Conservation (phyloP, 257 asterid species). For the Solanum sitiens region DNA sequence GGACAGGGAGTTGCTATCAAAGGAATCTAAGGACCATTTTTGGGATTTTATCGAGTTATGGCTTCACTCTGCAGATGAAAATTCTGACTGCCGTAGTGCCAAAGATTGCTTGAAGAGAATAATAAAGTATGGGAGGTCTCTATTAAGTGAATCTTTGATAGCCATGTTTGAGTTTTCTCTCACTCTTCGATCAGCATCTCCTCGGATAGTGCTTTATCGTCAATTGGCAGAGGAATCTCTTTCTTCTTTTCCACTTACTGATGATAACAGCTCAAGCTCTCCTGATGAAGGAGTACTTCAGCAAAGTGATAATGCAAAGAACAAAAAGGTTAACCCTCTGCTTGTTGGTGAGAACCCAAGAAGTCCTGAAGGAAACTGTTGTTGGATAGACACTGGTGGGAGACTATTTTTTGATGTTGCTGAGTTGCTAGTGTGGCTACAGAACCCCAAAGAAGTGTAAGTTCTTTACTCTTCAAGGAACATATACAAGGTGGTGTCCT, state of each 20-base stretch:
- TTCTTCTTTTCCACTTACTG: conserved; percentile 77
- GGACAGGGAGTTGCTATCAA: conserved; percentile 83
- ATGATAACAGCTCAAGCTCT: conserved; percentile 33
- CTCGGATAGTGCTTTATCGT: conserved; percentile 76
- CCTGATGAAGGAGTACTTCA: conserved; percentile 31
- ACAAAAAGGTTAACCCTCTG: conserved; percentile 28
- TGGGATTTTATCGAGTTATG: conserved; percentile 91
- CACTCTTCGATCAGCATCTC: conserved; percentile 95
- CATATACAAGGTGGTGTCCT: background rate
- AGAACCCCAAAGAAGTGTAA: conserved; percentile 46
- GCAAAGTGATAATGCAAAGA: conserved; percentile 26
- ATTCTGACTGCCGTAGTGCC: conserved; percentile 51
- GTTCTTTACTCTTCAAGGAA: conserved; percentile 11
- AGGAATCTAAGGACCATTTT: conserved; percentile 74
- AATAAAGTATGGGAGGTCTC: conserved; percentile 55
- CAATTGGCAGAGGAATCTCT: conserved; percentile 96
- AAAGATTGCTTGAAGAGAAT: conserved; percentile 73
- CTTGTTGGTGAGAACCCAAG: conserved; percentile 34
- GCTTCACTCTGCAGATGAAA: conserved; percentile 41
- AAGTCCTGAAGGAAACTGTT: conserved; percentile 58
- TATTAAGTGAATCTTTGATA: conserved; percentile 65
- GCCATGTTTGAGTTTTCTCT: conserved; percentile 89
- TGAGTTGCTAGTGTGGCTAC: conserved; percentile 68
- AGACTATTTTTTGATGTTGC: conserved; percentile 53
- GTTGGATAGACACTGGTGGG: conserved; percentile 96